A percentile compares a stretch with the other conserved stretches of the same genome.
Evolutionary conservation across 1,284 basidiomycete genomes (phyloP).

Genomic region (Marasmius tenuissimus): DNA sequence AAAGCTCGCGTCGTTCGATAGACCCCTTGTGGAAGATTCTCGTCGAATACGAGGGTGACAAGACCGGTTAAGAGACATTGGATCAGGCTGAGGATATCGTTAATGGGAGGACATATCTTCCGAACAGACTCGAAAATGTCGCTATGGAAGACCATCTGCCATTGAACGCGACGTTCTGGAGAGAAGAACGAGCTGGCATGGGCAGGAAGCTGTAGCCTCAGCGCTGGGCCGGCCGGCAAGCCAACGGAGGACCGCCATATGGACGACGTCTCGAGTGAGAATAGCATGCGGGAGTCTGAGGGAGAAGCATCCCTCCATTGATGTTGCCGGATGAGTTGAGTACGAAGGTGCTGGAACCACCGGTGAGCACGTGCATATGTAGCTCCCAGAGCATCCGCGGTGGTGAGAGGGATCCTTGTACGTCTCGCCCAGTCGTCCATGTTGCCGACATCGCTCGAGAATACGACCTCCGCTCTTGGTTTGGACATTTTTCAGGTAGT

Average conservation of each 20-base stretch:
- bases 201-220: constrained; percentile 69
- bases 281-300: constrained; percentile 70
- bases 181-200: constrained; percentile 82
- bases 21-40: constrained; percentile 60
- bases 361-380: constrained; percentile 77
- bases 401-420: constrained; percentile 75
- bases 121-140: constrained; percentile 78
- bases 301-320: constrained; percentile 63
- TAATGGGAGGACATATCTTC: constrained; percentile 73
- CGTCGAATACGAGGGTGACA: constrained; percentile 74
- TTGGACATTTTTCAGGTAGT: constrained; percentile 39
- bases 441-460: constrained; percentile 72
- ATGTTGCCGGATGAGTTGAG: constrained; percentile 61
- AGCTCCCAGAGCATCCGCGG: constrained; percentile 73
- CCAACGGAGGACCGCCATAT: constrained; percentile 74
- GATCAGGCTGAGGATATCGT: constrained; percentile 73
- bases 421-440: constrained; percentile 80
- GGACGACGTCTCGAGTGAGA: constrained; percentile 72
- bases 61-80: constrained; percentile 82
- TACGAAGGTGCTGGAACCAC: constrained; percentile 63
- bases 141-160: constrained; percentile 86
- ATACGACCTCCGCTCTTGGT: constrained; percentile 60
- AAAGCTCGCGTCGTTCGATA: constrained; percentile 75
- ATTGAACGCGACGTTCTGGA: constrained; percentile 76
- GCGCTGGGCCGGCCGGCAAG: constrained; percentile 70